Evolutionary conservation across 164 flowering plant species (phyloP), one percentile per base, ranked within the genome.

Genomic region (Nymphaea thermarum): DNA sequence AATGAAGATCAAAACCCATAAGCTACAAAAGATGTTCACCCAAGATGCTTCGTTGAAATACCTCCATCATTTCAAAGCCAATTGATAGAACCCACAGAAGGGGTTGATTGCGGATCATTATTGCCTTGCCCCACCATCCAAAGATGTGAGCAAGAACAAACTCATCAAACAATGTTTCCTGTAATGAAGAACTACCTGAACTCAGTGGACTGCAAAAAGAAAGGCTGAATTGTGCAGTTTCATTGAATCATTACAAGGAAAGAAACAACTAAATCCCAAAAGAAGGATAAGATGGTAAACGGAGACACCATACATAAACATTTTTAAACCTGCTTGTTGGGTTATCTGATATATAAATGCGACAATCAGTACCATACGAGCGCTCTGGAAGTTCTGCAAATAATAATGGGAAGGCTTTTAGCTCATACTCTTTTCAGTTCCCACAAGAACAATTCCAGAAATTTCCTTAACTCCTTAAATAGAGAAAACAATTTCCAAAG

Each of bases 91-190:
- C 90, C 99, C 99, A 95, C 18, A 93, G 74, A 79, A 95, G 96
- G 43, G 99, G 97, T 79, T 95, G 99, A 80, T 95, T 95, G 17
- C 98, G 96, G 51, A 95, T 95, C 91, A 95, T 85, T 77, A 95
- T 95, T 65, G 99, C 98, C 76, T 95, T 95, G 5, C 98, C 96
- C 98, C 99, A 95, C 99, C 99, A 95, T 69, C 99, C 99, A 77
- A 95, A 83, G 14, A 95, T 82, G 79, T 95, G 99, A 68, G 99
- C 99, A 8, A 82, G 71, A 64, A 95, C 96, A 84, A 95, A 95
- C 73, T 89, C 98, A 80, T 95, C 99, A 79, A 95, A 95, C 64
- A 95, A 81, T 60, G 99, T 95, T 2, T 86, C 99, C 99, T 95
- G 71, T 8, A 82, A 72, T 62, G 55, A 71, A 71, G n/a, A 41